Percentiles rank a stretch among this genome's conserved stretches.
These are phyloP conservation scores for Musa beccarii DNA, from an alignment of 176 grass and related monocot species.

Conservation along the genomic window DNA sequence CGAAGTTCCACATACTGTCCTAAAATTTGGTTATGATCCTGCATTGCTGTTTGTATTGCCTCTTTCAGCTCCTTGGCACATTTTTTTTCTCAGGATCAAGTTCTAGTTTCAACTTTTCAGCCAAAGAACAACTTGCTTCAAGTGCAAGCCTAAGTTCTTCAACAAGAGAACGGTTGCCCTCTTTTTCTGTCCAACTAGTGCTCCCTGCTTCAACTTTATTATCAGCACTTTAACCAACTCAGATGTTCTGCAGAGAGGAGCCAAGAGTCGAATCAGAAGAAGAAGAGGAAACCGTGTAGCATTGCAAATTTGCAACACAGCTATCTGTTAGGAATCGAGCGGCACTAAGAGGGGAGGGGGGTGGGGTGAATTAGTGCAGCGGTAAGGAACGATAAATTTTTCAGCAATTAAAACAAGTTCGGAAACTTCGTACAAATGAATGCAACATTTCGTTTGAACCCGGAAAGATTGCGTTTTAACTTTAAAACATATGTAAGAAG, in stretches of 20 bases:
- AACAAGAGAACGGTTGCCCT: slow-evolving; percentile 57
- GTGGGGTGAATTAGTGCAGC: too few relatives aligned
- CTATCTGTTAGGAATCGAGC: background rate
- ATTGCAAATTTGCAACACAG: slow-evolving; percentile 50
- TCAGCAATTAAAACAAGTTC: too few relatives aligned
- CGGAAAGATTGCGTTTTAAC: too few relatives aligned
- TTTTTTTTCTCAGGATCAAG: slow-evolving; percentile 61
- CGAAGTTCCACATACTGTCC: slow-evolving; percentile 90
- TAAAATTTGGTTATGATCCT: slow-evolving; percentile 63
- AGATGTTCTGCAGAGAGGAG: slow-evolving; percentile 25
- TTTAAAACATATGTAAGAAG: too few relatives aligned
- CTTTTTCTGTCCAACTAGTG: slow-evolving; percentile 40
- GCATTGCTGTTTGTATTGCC: slow-evolving; percentile 76
- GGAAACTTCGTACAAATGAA: too few relatives aligned
- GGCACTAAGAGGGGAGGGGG: too few relatives aligned
- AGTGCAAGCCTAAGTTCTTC: slow-evolving; percentile 73
- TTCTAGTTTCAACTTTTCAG: slow-evolving; percentile 39
- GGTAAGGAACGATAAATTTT: too few relatives aligned
- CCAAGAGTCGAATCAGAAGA: slow-evolving; percentile 1
- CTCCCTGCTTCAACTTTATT: slow-evolving; percentile 20
- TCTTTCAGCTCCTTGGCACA: slow-evolving; percentile 75
- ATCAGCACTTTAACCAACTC: slow-evolving; percentile 44
- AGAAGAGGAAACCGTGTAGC: slow-evolving; percentile 41
- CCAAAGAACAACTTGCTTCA: slow-evolving; percentile 41
- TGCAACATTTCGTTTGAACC: too few relatives aligned